Percentiles rank a stretch among this genome's conserved stretches.
Evolutionary conservation across 202 grass and related monocot species (phyloP).

Genomic region (Cymbopogon flexuosus): DNA sequence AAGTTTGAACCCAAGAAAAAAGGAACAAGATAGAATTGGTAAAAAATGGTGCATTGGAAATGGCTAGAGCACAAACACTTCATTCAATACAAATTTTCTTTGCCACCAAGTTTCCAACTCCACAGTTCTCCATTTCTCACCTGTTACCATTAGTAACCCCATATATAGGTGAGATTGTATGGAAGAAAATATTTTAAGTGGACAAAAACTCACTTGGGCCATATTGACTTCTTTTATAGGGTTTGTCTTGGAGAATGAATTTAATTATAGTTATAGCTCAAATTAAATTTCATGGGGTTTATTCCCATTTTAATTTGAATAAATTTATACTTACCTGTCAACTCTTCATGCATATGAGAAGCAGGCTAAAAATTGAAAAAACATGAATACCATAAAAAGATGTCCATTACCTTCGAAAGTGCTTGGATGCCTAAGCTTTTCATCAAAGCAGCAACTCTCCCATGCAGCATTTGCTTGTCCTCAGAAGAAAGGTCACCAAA

Average conservation of each 20-base stretch:
- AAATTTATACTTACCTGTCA: not conserved
- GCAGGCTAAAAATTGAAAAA: constrained; percentile 7
- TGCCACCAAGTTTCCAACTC: not conserved
- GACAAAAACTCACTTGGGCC: not conserved
- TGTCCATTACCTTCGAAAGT: constrained; percentile 79
- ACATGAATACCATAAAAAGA: not conserved
- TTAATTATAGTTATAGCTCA: constrained; percentile 2
- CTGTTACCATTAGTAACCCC: not conserved
- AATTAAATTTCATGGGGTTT: not conserved
- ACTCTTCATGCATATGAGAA: not conserved
- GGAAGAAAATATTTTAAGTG: not conserved
- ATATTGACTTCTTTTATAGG: not conserved
- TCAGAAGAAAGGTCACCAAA: constrained; percentile 60
- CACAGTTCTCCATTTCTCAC: not conserved
- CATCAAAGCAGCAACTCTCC: constrained; percentile 61
- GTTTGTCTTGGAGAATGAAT: constrained; percentile 1
- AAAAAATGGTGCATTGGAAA: not conserved
- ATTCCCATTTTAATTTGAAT: not conserved
- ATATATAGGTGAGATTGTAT: not conserved
- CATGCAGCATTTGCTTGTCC: constrained; percentile 46
- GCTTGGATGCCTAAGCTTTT: constrained; percentile 72
- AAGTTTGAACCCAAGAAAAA: not conserved
- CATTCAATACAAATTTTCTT: not conserved
- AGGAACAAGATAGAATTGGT: not conserved
- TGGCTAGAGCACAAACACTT: not conserved